These are phyloP conservation scores for Globisporangium takayamanum DNA, from an alignment of 352 stramenopile genomes.

Conservation along the genomic window DNA sequence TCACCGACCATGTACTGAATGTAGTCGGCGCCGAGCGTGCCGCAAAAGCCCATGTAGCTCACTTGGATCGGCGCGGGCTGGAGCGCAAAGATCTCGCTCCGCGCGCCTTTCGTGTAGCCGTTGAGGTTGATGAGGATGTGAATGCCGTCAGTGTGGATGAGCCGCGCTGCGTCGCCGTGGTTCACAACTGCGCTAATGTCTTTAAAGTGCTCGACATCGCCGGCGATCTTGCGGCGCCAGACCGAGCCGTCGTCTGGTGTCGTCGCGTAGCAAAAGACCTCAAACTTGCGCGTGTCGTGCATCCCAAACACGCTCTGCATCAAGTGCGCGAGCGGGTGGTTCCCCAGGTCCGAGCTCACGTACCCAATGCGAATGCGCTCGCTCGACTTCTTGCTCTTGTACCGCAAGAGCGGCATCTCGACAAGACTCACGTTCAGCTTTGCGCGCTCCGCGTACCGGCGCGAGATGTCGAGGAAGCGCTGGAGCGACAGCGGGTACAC, in stretches of 20 bases:
- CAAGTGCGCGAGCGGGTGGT: constrained; percentile 89
- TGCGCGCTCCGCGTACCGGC: constrained; percentile 73
- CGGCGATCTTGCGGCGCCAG: constrained; percentile 78
- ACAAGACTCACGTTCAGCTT: constrained; percentile 86
- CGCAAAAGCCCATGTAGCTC: constrained; percentile 88
- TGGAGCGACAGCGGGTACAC: constrained; percentile 86
- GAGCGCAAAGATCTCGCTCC: constrained; percentile 92
- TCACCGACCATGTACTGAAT: constrained; percentile 93
- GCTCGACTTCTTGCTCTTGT: constrained; percentile 52
- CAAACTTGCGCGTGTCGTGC: constrained; percentile 81
- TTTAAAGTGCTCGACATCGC: constrained; percentile 85
- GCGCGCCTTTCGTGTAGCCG: constrained; percentile 90
- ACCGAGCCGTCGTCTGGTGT: constrained; percentile 68
- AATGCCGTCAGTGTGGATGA: constrained; percentile 83
- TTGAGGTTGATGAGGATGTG: constrained; percentile 92
- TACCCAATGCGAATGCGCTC: constrained; percentile 85
- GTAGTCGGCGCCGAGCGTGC: constrained; percentile 88
- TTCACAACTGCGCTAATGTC: constrained; percentile 61
- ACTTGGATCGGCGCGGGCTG: constrained; percentile 87
- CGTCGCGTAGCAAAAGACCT: constrained; percentile 90
- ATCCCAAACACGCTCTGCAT: constrained; percentile 90
- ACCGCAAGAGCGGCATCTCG: constrained; percentile 66
- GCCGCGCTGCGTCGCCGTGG: constrained; percentile 61
- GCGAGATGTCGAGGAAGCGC: constrained; percentile 69
- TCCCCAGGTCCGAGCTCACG: constrained; percentile 88